Percentiles rank a stretch among this genome's conserved stretches.
Conservation (phyloP, 2,329 filamentous ascomycete species). For the Hypoxylon sp. region DNA sequence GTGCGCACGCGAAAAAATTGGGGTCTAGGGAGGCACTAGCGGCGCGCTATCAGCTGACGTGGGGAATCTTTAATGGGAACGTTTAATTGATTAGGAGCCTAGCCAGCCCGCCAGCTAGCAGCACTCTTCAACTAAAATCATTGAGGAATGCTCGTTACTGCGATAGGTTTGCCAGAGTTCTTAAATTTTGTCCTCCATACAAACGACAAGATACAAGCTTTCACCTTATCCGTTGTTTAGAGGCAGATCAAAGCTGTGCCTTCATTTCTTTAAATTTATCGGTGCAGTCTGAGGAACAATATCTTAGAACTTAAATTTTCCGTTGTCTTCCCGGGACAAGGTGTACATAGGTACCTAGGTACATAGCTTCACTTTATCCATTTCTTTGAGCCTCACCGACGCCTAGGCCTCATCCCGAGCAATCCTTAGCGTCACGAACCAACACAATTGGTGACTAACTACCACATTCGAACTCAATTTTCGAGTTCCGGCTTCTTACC, state of each 20-base stretch:
- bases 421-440: conserved; percentile 12
- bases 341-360: background rate
- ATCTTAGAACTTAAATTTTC: background rate
- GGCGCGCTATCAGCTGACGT: conserved; percentile 53
- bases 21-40: conserved; percentile 7
- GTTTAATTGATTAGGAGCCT: conserved; percentile 31
- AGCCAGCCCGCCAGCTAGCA: background rate
- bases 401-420: background rate
- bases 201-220: background rate
- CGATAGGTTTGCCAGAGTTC: background rate
- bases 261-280: background rate
- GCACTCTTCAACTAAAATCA: background rate
- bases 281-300: background rate
- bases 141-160: no score
- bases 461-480: background rate
- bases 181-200: background rate
- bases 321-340: background rate
- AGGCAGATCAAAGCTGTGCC: background rate
- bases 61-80: conserved; percentile 32
- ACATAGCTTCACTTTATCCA: background rate
- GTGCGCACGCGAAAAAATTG: conserved; percentile 42
- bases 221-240: background rate
- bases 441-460: conserved; percentile 14
- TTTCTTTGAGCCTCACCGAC: conserved; percentile 32
- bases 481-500: background rate